Conservation (phyloP, 2,329 filamentous ascomycete species). For the Fusarium albosuccineum region DNA sequence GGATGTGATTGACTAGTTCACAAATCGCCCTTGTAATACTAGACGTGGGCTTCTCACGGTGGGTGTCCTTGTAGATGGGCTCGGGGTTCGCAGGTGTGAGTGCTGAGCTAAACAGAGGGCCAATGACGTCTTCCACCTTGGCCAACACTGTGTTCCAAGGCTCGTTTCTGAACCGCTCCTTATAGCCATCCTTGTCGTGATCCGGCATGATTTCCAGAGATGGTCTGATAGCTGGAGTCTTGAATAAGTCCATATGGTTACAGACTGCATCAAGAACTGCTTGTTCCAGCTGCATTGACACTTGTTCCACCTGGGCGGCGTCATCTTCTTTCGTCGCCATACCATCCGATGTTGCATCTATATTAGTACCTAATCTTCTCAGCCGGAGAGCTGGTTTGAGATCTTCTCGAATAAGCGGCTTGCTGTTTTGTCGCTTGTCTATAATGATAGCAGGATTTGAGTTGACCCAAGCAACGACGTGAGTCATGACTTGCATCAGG, state of each 20-base stretch:
- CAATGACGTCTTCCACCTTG: neutral
- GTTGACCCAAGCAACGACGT: conserved; percentile 2
- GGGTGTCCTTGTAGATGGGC: neutral
- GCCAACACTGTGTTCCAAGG: conserved; percentile 1
- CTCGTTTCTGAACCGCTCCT: neutral
- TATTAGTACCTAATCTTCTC: no score
- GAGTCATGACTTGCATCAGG: neutral
- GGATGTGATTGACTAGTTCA: neutral
- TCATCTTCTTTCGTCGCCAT: neutral
- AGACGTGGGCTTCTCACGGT: neutral
- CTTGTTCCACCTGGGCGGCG: neutral
- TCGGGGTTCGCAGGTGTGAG: neutral
- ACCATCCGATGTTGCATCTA: no score
- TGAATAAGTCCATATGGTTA: conserved; percentile 6
- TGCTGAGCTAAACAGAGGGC: neutral
- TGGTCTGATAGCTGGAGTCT: neutral
- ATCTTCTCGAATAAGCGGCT: conserved; percentile 2
- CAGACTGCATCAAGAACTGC: conserved; percentile 2
- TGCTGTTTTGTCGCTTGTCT: conserved; percentile 11
- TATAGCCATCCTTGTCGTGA: neutral
- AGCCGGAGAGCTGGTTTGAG: neutral
- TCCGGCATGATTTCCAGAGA: conserved; percentile 3
- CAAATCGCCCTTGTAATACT: neutral
- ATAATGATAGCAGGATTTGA: neutral
- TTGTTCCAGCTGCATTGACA: conserved; percentile 10